Evolutionary conservation across 371 early-diverging fungal genomes (phyloP), one percentile per base, ranked within the genome.

Genomic region (Lichtheimia hyalospora): DNA sequence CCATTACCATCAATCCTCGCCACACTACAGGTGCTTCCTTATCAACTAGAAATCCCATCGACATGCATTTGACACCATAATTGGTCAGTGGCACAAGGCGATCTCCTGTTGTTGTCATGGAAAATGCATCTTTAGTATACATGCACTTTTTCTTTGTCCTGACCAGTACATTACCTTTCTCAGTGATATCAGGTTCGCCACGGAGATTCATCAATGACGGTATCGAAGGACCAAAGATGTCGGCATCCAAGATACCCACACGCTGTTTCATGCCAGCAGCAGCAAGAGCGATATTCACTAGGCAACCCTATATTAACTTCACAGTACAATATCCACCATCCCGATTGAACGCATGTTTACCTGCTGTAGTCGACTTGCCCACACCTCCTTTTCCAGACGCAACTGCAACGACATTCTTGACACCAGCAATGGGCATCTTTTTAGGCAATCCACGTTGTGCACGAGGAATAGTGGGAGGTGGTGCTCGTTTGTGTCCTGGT

Each of bases 301-400:
- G 16, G 27, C 0, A 54, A 20, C 18, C 5, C 21, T 7, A 8
- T 21, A 49, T 16, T 44, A 56, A 20, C 18, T 49, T 24, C 14
- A 24, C 55, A 48, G 28, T 20, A 21, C 34, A 34, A 34, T 5
- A 39, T 13, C 55, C 28, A 52, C 18, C 25, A 54, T 12, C 18
- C 16, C 18, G 23, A 15, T 12, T 14, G 18, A 6, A 25, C 23
- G 52, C n/a, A n/a, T n/a, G n/a, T n/a, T n/a, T 80, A 91, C 92
- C 93, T 56, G 93, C 82, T 16, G 90, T 88, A 0, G 94, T 94
- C 0, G 92, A 91, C 66, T 95, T 95, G 15, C 96, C 96, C 6
- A 94, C 94, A 25, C 95, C 95, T 8, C 95, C 95, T 65, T 94
- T 94, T 13, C 92, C 95, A 7, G 93, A 93, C 15, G 91, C 88